Base-by-base conservation (phyloP, 495 filamentous ascomycete species). In the Thozetella sp. region DNA sequence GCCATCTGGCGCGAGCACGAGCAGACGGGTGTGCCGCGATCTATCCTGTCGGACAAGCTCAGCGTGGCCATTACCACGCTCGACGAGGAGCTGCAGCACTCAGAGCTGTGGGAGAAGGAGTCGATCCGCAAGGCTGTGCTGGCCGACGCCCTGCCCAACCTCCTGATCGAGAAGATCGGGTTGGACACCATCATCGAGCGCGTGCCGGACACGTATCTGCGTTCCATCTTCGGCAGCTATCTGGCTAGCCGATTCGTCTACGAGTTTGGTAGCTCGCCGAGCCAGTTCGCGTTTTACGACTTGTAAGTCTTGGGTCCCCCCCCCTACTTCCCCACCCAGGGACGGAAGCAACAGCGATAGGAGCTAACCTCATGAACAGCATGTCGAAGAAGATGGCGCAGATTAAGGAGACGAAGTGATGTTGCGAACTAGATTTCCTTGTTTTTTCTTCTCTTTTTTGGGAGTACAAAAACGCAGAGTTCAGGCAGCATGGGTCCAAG, bases 211-310 rank as follows among this genome's bases (percentile, higher is more conserved):
- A 90, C 88, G 68, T 99, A 99, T 66, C 86, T 99, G 46, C 86
- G 92, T 51, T 88, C 94, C 51, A 97, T 99, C 70, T 99, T 99
- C 71, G 95, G 95, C 61, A 95, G 91, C 68, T 96, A 93, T 77
- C 78, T 99, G 62, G 95, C 95, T 25, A 94, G 90, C 67, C 87
- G 95, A 20, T 99, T 99, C 72, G 92, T 99, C 25, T 99, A 99
- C 73, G 84, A 95, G 71, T 92, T 91, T 72, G 95, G 95, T 70
- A 94, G 92, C 77, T 85, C 83, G 63, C 93, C 95, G 2, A 94
- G 88, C 80, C 96, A 97, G 69, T 97, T 99, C 78, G 92, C 95
- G 9, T 99, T 99, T 83, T 99, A 97, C 76, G 90, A 96, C 66
- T 99, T 98, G 93, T 97, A 81, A 86, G 90, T 88, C 63, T 23